Percentiles rank a stretch among this genome's conserved stretches.
Conservation (phyloP, 192 early-diverging fungal species). For the Coemansia sp. region DNA sequence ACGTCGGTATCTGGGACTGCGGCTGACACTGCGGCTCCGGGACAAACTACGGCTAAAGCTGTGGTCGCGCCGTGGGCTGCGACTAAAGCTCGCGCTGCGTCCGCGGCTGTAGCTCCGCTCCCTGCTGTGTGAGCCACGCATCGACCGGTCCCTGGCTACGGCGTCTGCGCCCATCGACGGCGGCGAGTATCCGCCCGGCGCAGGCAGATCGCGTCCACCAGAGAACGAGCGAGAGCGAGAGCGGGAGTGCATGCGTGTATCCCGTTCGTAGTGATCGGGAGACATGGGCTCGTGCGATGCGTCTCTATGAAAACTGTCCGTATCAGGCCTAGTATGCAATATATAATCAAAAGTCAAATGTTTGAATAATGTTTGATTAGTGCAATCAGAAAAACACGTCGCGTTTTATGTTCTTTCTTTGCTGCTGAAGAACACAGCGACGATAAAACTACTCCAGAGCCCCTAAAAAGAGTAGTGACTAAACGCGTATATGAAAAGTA, state of each 20-base stretch:
- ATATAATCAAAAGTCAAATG: not conserved
- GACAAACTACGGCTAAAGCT: conserved; percentile 4
- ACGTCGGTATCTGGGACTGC: conserved; percentile 1
- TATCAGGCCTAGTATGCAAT: not conserved
- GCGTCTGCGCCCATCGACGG: conserved; percentile 18
- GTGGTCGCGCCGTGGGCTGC: conserved; percentile 5
- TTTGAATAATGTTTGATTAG: not conserved
- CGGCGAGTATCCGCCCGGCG: conserved; percentile 18
- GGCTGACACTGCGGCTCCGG: conserved; percentile 18
- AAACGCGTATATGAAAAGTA: not conserved
- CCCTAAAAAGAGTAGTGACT: too few species aligned
- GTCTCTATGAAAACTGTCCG: not conserved
- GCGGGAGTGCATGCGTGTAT: conserved; percentile 3
- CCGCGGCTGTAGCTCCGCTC: conserved; percentile 15
- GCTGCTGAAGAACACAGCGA: too few species aligned
- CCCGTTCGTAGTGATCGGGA: not conserved
- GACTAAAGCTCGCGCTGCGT: conserved; percentile 13
- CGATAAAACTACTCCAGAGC: too few species aligned
- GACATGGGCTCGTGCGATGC: not conserved
- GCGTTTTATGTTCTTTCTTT: too few species aligned
- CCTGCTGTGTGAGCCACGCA: conserved; percentile 7
- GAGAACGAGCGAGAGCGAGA: conserved; percentile 28
- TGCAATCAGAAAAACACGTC: not conserved
- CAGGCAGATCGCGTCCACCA: conserved; percentile 11
- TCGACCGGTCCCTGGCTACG: too few species aligned